Conservation (phyloP, 2,329 filamentous ascomycete genomes). For the Mollisiaceae sp. region DNA sequence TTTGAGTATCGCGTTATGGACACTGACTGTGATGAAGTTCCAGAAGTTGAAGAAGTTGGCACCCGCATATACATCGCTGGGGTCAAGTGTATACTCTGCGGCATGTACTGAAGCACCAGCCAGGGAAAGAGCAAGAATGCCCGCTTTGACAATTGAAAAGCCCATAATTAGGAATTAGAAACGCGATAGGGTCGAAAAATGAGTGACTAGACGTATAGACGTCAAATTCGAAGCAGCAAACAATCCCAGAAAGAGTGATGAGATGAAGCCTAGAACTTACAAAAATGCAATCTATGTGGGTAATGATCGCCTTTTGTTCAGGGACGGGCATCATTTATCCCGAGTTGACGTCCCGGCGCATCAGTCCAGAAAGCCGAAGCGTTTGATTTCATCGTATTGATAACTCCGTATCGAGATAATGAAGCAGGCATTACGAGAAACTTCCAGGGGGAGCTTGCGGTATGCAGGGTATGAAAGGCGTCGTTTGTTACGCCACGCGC, state of each 20-base stretch:
- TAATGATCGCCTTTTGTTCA: constrained; percentile 4
- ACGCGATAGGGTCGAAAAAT: constrained; percentile 21
- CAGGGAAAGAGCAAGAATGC: constrained; percentile 31
- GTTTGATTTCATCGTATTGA: not conserved
- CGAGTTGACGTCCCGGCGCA: not conserved
- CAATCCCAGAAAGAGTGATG: constrained; percentile 34
- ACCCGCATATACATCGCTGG: constrained; percentile 46
- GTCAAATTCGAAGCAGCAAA: constrained; percentile 25
- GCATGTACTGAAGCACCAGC: constrained; percentile 18
- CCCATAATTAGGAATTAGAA: constrained; percentile 21
- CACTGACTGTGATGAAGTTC: constrained; percentile 55
- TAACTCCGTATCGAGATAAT: constrained; percentile 4
- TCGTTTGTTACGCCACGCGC: not conserved
- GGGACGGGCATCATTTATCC: not conserved
- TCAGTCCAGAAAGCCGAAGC: not conserved
- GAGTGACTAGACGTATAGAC: constrained; percentile 36
- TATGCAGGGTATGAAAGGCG: not conserved
- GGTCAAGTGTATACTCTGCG: constrained; percentile 26
- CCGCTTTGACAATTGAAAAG: constrained; percentile 28
- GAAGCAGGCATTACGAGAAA: constrained; percentile 5
- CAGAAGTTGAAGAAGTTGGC: constrained; percentile 53
- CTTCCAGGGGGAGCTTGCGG: not conserved
- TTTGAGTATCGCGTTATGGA: too few species aligned
- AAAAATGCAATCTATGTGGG: not conserved
- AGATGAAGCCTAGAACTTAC: constrained; percentile 15